Evolutionary conservation across 306 rosid species (phyloP), one percentile per base, ranked within the genome.

Genomic region (Malus asiatica): DNA sequence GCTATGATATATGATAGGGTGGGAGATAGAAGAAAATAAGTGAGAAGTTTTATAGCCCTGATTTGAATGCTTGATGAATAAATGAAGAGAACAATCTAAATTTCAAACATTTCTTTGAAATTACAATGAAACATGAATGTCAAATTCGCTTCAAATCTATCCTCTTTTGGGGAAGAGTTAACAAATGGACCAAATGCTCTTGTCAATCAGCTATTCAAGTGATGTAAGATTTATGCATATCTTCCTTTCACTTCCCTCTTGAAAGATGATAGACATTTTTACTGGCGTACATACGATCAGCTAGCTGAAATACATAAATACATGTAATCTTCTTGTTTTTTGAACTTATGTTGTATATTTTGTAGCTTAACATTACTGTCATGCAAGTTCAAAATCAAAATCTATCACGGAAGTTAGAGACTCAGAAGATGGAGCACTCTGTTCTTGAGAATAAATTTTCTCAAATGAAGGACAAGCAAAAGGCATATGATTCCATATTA

Each of bases 361-460:
- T 89, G 80, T 83, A 96, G 99, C 90, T 90, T 82, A 97, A 90
- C 78, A 83, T 92, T 80, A 67, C 90, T 68, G 91, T 96, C 75
- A 93, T 96, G 85, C 96, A 92, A 80, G 89, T 66, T 87, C 98
- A 89, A 86, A 96, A 92, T 82, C 96, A 92, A 86, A 96, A 89
- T 86, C 96, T 96, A 77, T 79, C 72, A 25, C 93, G 93, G 87
- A 96, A 92, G 83, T 83, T 96, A 77, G 99, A 96, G 85, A 79
- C 92, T 66, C 99, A 96, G 83, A 96, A 90, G 85, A 72, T 90
- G 72, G 99, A 96, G 78, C 61, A 83, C 80, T 76, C 77, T 72
- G 83, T 88, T 60, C 88, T 92, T 74, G 89, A 89, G 78, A 86
- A 79, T 78, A 93, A 87, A 74, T 72, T 83, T 77, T 84, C 82